These are phyloP conservation scores for Garcia nutans DNA, from an alignment of 345 rosid genomes.

Conservation along the genomic window DNA sequence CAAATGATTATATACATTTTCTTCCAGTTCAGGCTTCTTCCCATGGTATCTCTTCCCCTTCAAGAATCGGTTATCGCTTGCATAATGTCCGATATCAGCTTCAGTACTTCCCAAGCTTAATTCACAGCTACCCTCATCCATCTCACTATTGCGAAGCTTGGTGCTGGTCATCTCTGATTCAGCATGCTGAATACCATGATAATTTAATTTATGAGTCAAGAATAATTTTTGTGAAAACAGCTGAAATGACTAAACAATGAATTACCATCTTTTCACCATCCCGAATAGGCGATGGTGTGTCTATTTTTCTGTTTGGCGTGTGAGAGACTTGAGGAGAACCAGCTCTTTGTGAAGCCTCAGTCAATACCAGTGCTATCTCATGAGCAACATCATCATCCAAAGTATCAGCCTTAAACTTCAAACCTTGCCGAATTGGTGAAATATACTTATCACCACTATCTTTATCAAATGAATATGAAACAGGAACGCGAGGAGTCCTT, in stretches of 20 bases:
- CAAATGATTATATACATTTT: conserved; percentile 43
- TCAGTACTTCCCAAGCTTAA: conserved; percentile 76
- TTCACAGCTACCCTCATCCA: conserved; percentile 65
- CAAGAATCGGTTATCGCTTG: conserved; percentile 40
- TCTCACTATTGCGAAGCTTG: conserved; percentile 57
- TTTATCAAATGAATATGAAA: conserved; percentile 55
- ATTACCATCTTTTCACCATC: conserved; percentile 56
- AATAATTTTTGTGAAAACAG: not conserved
- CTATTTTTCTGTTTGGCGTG: conserved; percentile 54
- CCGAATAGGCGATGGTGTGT: conserved; percentile 46
- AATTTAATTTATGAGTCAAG: conserved; percentile 27
- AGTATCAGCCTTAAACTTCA: conserved; percentile 47
- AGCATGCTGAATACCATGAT: conserved; percentile 43
- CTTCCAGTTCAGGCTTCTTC: conserved; percentile 49
- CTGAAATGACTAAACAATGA: conserved; percentile 16
- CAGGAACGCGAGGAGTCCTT: conserved; percentile 82
- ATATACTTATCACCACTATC: conserved; percentile 46
- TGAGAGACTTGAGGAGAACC: conserved; percentile 59
- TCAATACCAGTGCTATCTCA: conserved; percentile 67
- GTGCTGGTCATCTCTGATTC: conserved; percentile 64
- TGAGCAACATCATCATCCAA: conserved; percentile 74
- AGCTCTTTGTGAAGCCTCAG: conserved; percentile 75
- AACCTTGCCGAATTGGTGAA: conserved; percentile 57
- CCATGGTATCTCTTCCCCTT: conserved; percentile 46
- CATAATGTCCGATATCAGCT: conserved; percentile 53